Percentiles rank a stretch among this genome's conserved stretches.
These are phyloP conservation scores for Fusarium sp. DNA, from an alignment of 2,329 filamentous ascomycete genomes.

Conservation along the genomic window DNA sequence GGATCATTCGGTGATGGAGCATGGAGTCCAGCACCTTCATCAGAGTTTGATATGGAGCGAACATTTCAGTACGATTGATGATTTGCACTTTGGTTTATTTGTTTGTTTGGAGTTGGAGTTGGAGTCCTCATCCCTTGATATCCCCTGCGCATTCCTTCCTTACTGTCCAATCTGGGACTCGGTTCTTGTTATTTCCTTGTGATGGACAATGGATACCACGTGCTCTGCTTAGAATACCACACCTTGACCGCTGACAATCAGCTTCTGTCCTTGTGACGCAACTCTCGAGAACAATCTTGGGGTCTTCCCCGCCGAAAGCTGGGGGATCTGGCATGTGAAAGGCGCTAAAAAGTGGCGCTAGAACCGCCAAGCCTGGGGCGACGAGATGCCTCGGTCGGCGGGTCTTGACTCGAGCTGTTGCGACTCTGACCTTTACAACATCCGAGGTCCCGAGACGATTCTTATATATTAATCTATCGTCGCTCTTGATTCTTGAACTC, in stretches of 20 bases:
- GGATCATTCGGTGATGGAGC: conserved; percentile 21
- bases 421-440: conserved; percentile 29
- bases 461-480: conserved; percentile 29
- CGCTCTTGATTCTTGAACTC: conserved; percentile 9
- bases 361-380: conserved; percentile 36
- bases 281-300: conserved; percentile 7
- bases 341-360: conserved; percentile 40
- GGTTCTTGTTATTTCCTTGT: conserved; percentile 28
- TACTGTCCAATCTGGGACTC: not conserved
- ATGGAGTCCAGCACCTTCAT: conserved; percentile 27
- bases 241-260: conserved; percentile 8
- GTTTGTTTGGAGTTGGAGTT: not conserved
- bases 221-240: conserved; percentile 14
- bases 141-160: not conserved
- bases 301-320: conserved; percentile 38
- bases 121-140: not conserved
- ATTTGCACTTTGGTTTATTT: not conserved
- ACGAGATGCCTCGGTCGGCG: conserved; percentile 49
- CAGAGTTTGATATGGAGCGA: conserved; percentile 9
- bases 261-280: conserved; percentile 35
- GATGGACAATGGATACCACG: conserved; percentile 19
- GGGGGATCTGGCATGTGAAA: conserved; percentile 47
- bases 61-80: not conserved
- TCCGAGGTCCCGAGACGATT: conserved; percentile 40
- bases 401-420: conserved; percentile 32